Conservation (phyloP, 2,329 filamentous ascomycete species). For the Magnaporthiopsis incrustans region DNA sequence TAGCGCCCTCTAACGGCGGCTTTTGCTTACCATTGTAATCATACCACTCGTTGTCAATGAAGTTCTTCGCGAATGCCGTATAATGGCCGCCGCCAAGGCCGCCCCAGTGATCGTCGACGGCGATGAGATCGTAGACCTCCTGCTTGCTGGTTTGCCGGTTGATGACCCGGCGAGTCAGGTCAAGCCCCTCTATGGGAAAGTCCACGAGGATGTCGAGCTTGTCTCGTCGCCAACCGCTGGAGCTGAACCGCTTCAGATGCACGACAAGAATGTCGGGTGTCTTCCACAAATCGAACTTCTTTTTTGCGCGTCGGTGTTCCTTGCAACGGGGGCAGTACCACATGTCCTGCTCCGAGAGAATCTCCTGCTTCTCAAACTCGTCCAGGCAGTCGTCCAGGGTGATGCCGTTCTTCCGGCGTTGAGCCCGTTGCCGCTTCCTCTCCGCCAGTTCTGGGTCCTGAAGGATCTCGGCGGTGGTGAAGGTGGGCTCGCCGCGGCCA, state of each 20-base stretch:
- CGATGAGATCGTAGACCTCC: constrained; percentile 86
- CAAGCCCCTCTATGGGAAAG: constrained; percentile 81
- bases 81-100: constrained; percentile 93
- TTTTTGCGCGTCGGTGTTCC: constrained; percentile 82
- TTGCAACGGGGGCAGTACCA: constrained; percentile 98
- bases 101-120: constrained; percentile 92
- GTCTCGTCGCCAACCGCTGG: constrained; percentile 70
- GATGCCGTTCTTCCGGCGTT: constrained; percentile 67
- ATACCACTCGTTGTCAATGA: constrained; percentile 84
- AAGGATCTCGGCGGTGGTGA: constrained; percentile 40
- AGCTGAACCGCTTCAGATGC: constrained; percentile 92
- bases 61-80: constrained; percentile 90
- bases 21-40: constrained; percentile 81
- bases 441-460: constrained; percentile 57
- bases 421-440: constrained; percentile 53
- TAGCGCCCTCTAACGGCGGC: neutral
- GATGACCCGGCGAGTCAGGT: constrained; percentile 72
- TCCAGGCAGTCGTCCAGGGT: constrained; percentile 84
- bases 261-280: constrained; percentile 90
- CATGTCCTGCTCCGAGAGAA: constrained; percentile 88
- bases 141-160: constrained; percentile 73
- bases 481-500: constrained; percentile 53
- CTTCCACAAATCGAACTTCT: constrained; percentile 97
- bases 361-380: constrained; percentile 90
- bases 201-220: constrained; percentile 89